Conservation (phyloP, 2,329 filamentous ascomycete genomes). For the Sclerotinia spermophila region DNA sequence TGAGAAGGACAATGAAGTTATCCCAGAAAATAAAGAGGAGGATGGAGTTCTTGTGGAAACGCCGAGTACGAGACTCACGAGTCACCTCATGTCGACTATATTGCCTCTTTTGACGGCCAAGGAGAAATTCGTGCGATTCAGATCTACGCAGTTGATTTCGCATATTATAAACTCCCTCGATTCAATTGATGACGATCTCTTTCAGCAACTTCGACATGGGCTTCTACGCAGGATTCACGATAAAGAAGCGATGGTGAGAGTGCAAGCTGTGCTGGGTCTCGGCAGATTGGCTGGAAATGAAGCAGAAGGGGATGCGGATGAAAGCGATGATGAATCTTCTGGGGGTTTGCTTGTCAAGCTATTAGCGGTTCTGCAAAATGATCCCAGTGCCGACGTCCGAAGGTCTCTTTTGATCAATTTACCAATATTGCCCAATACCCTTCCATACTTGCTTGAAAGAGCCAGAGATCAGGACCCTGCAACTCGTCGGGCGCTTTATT, state of each 20-base stretch:
- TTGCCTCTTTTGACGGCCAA: conserved; percentile 78
- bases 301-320: conserved; percentile 65
- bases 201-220: conserved; percentile 73
- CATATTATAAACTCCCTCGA: conserved; percentile 92
- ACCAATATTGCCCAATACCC: conserved; percentile 75
- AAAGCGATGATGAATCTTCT: conserved; percentile 64
- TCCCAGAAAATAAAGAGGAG: conserved; percentile 60
- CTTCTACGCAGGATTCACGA: conserved; percentile 84
- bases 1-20: conserved; percentile 67
- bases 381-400: conserved; percentile 89
- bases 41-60: conserved; percentile 74
- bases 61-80: conserved; percentile 74
- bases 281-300: conserved; percentile 77
- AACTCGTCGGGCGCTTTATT: conserved; percentile 82
- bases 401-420: conserved; percentile 85
- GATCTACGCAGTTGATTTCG: conserved; percentile 83
- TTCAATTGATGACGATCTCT: conserved; percentile 87
- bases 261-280: conserved; percentile 89
- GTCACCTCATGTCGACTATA: conserved; percentile 67
- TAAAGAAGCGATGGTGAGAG: conserved; percentile 87
- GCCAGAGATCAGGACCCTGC: conserved; percentile 83
- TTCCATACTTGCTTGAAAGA: conserved; percentile 84
- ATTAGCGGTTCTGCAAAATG: conserved; percentile 84
- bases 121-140: conserved; percentile 88
- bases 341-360: conserved; percentile 77